Evolutionary conservation across 1,284 basidiomycete genomes (phyloP), one percentile per base, ranked within the genome.

Genomic region (Lentinula novae-zelandiae): DNA sequence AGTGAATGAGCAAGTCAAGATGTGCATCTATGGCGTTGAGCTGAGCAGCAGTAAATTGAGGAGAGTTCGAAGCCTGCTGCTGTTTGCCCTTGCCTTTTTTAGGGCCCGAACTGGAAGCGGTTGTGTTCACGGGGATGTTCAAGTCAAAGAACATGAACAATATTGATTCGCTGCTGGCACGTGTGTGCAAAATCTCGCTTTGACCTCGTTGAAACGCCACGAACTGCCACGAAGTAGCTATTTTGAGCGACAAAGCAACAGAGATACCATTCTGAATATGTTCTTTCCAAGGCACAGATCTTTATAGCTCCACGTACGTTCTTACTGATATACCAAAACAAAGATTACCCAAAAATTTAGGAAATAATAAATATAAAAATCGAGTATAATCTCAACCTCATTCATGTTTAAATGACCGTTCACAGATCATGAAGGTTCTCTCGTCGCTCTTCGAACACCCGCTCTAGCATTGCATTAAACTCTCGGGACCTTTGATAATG

Each of bases 71-170:
- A 15, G 54, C 33, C 5, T 63, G 51, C 31, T 61, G 59, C 60
- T 76, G 76, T 65, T 79, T 79, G 39, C 68, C 73, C 63, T 79
- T 80, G 31, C 68, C 73, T 59, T 78, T 78, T 62, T 74, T 78
- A 15, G 71, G 71, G 12, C 66, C 65, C 27, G 53, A 15, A 20
- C 2, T 51, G 22, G 61, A 33, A 20, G 51, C 13, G 12, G 73
- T 62, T 5, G 69, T 62, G 9, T 73, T 70, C 20, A 78, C 66
- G 1, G 75, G 76, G 27, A 81, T 71, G 62, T 80, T 78, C 46
- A 78, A 67, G 64, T 79, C 78, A 59, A 75, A 74, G 63, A 75
- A 78, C 76, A 79, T 78, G 38, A 44, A 44, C 6, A 31, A 4
- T 31, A 7, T 8, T 49, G 5, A 27, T 27, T 27, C 27, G 17